Base-by-base conservation (phyloP, 2,329 filamentous ascomycete species). In the Dactylellina haptotyla region DNA sequence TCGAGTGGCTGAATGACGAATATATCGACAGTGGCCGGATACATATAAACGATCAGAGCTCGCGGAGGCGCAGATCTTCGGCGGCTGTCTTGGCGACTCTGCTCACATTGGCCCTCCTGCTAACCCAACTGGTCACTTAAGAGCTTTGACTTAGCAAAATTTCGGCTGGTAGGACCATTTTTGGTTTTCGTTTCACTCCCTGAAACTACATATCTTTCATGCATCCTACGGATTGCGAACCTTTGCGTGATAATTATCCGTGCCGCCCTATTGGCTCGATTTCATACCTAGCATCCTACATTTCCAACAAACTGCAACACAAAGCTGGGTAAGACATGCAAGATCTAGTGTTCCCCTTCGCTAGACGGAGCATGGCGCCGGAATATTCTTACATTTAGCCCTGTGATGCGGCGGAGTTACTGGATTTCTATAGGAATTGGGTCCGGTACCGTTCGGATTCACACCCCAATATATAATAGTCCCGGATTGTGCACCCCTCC, bases 281-380 rank as follows among this genome's bases (percentile, higher is more conserved):
- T 53, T 18, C 41, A 18, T 46, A 46, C 14, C 32, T 18, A n/a
- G 50, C 20, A 37, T 32, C 6, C 26, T 32, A 32, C 16, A 14
- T 16, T 34, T 54, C 50, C 50, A 54, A 54, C 50, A 32, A 30
- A 18, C 14, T 37, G 16, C 50, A 54, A 54, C 50, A 18, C 50
- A 54, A 54, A 32, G 30, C 18, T 23, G 32, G 50, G 50, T 23
- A 54, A 54, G 32, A 54, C 50, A 37, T 54, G 50, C 50, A 54
- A 20, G 16, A 54, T 54, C 25, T 16, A 23, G 50, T 37, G 9
- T 14, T 32, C 28, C 18, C 50, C 50, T 37, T 18, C 32, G 28
- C 5, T 34, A 20, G 12, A 32, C 50, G 50, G 50, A 54, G 50
- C n/a, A n/a, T 23, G 18, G 30, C 12, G 10, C 25, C 50, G 50